A percentile compares a stretch with the other conserved stretches of the same genome.
phyloP scores from a whole-genome alignment of 2,329 filamentous ascomycete genomes.

The Colletotrichum cereale region DNA sequence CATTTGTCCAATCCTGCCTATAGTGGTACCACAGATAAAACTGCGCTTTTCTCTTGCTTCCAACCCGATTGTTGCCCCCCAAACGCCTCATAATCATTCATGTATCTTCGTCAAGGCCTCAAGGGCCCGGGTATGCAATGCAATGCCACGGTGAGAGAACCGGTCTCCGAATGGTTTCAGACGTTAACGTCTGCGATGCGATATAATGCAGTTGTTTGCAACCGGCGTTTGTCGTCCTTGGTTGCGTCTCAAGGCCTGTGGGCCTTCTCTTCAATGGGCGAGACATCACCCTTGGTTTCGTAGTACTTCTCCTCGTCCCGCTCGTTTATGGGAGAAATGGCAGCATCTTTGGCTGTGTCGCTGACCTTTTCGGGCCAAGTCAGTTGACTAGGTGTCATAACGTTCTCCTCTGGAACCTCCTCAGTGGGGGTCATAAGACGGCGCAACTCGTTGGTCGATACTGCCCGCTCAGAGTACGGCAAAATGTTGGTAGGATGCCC shows the following conservation, averaged over 20 bases:
- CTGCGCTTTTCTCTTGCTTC: background rate
- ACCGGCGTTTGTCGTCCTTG: background rate
- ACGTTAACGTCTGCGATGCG: background rate
- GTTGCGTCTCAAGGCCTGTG: conserved; percentile 14
- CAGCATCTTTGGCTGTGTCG: conserved; percentile 14
- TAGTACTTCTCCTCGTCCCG: conserved; percentile 28
- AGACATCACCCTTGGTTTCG: conserved; percentile 16
- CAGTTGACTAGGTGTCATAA: conserved; percentile 29
- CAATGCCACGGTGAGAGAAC: conserved; percentile 10
- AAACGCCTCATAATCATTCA: conserved; percentile 40
- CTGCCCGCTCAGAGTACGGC: conserved; percentile 13
- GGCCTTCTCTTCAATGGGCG: conserved; percentile 22
- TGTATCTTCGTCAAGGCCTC: conserved; percentile 33
- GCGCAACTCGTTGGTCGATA: conserved; percentile 33
- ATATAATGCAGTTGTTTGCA: background rate
- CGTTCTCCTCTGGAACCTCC: conserved; percentile 41
- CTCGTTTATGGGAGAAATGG: conserved; percentile 35
- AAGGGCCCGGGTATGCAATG: conserved; percentile 32
- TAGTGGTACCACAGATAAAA: conserved; percentile 8
- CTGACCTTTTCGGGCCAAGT: background rate
- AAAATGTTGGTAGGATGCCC: conserved; percentile 20
- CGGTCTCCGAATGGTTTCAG: background rate
- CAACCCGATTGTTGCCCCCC: background rate
- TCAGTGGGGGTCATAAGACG: conserved; percentile 44
- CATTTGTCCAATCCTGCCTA: background rate